These are phyloP conservation scores for Botryotinia calthae DNA, from an alignment of 2,329 filamentous ascomycete genomes.

Conservation along the genomic window DNA sequence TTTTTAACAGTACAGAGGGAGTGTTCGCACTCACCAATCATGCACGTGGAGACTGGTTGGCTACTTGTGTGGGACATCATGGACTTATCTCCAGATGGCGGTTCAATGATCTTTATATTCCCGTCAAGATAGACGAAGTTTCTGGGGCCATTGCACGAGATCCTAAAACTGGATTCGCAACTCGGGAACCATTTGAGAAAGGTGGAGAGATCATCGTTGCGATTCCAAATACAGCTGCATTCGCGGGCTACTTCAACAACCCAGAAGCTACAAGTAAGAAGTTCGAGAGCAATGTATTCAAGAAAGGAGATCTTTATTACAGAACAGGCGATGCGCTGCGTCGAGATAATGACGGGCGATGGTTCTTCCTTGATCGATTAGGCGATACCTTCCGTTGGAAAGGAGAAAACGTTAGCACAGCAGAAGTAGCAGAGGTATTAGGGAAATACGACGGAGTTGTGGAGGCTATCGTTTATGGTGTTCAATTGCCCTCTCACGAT, in stretches of 20 bases:
- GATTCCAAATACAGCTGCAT: slow-evolving; percentile 51
- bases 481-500: slow-evolving; percentile 62
- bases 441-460: slow-evolving; percentile 56
- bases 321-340: slow-evolving; percentile 66
- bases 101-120: slow-evolving; percentile 56
- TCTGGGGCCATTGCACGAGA: slow-evolving; percentile 66
- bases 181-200: slow-evolving; percentile 59
- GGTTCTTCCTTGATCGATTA: slow-evolving; percentile 68
- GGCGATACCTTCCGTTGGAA: slow-evolving; percentile 78
- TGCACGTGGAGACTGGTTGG: slow-evolving; percentile 59
- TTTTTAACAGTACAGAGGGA: slow-evolving; percentile 77
- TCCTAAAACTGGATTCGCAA: slow-evolving; percentile 64
- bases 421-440: slow-evolving; percentile 64
- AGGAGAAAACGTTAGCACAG: slow-evolving; percentile 64
- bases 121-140: slow-evolving; percentile 66
- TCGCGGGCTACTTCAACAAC: slow-evolving; percentile 71
- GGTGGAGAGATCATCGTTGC: slow-evolving; percentile 75
- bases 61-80: slow-evolving; percentile 68
- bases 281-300: slow-evolving; percentile 61
- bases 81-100: slow-evolving; percentile 57
- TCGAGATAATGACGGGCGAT: slow-evolving; percentile 59
- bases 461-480: slow-evolving; percentile 71
- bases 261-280: slow-evolving; percentile 65
- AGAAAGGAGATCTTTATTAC: slow-evolving; percentile 66
- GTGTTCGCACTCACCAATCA: slow-evolving; percentile 61